Base-by-base conservation (phyloP, 257 asterid genomes). In the Ballota nigra region DNA sequence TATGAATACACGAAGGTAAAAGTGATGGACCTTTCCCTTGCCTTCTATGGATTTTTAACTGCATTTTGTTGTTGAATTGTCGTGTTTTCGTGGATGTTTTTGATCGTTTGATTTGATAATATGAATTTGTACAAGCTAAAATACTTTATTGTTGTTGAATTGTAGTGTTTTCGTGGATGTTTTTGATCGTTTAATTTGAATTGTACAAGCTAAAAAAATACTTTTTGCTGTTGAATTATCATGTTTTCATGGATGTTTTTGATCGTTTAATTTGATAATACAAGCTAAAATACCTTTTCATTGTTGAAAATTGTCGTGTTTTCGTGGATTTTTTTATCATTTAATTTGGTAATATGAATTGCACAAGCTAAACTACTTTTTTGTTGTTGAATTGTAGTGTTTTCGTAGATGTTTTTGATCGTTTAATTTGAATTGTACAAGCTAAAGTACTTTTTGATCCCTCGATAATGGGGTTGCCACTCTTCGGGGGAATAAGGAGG, bases 1-100 rank as follows among this genome's bases (percentile, higher is more conserved):
- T 91, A 87, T 18, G 87, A 84, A 66, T 78, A 72, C 74, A 66
- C 58, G 4, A 84, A 91, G 97, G 99, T 94, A 82, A 31, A 9
- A 19, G 23, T 56, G 18, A 19, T 19, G 12, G 38, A 49, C 59
- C 12, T 19, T 41, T 29, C 0, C 11, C 8, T 34, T 60, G 47
- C 49, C n/a, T 10, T n/a, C 23, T 18, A 6, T 40, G 58, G 63
- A 18, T 77, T 61, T 23, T 43, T 67, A 15, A 33, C 31, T 71
- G 75, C 55, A 65, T 40, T 70, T 57, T 20, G 33, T 41, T 24
- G 61, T 53, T 61, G 61, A 57, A 58, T 61, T 29, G 9, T 16
- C 11, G 10, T 61, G 6, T 33, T 47, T 29, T 18, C 28, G 2
- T 56, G 29, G 52, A 18, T 68, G 47, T 15, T 62, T 15, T 26